Conservation (phyloP, 2,329 filamentous ascomycete species). For the Fusarium oligoseptatum region DNA sequence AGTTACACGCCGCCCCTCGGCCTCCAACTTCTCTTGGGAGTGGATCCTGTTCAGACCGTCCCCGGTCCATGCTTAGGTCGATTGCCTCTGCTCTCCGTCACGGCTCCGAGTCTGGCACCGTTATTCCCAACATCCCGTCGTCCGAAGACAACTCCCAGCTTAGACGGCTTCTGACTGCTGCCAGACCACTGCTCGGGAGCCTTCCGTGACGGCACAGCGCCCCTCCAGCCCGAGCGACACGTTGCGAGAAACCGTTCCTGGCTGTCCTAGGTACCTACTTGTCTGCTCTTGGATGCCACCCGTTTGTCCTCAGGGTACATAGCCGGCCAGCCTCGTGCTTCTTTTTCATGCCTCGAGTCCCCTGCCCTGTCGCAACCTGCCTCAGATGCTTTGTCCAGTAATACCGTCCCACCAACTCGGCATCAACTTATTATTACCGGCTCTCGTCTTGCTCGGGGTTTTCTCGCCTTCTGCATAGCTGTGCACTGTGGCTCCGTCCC, state of each 20-base stretch:
- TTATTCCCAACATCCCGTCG: slow-evolving; percentile 46
- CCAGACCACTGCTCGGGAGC: slow-evolving; percentile 36
- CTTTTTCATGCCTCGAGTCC: slow-evolving; percentile 10
- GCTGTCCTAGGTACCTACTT: slow-evolving; percentile 11
- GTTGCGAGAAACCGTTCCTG: slow-evolving; percentile 27
- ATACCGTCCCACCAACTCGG: slow-evolving; percentile 27
- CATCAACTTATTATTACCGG: slow-evolving; percentile 22
- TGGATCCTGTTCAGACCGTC: slow-evolving; percentile 35
- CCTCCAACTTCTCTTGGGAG: slow-evolving; percentile 35
- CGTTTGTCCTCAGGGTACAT: slow-evolving; percentile 30
- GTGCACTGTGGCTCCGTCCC: slow-evolving; percentile 26
- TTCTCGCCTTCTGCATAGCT: slow-evolving; percentile 41
- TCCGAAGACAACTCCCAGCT: slow-evolving; percentile 36
- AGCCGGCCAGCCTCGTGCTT: slow-evolving; percentile 32
- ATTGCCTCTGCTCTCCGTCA: slow-evolving; percentile 36
- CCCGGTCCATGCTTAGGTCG: slow-evolving; percentile 40
- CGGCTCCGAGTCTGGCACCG: slow-evolving; percentile 33
- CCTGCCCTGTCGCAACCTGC: slow-evolving; percentile 24
- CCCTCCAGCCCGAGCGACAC: slow-evolving; percentile 29
- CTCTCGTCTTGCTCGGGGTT: slow-evolving; percentile 34
- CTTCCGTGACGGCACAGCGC: slow-evolving; percentile 37
- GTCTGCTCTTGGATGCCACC: slow-evolving; percentile 28
- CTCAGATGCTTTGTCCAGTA: slow-evolving; percentile 13
- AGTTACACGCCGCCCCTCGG: slow-evolving; percentile 36
- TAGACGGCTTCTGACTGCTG: slow-evolving; percentile 16